Conservation (phyloP, 495 filamentous ascomycete species). For the Tuber magnatum region DNA sequence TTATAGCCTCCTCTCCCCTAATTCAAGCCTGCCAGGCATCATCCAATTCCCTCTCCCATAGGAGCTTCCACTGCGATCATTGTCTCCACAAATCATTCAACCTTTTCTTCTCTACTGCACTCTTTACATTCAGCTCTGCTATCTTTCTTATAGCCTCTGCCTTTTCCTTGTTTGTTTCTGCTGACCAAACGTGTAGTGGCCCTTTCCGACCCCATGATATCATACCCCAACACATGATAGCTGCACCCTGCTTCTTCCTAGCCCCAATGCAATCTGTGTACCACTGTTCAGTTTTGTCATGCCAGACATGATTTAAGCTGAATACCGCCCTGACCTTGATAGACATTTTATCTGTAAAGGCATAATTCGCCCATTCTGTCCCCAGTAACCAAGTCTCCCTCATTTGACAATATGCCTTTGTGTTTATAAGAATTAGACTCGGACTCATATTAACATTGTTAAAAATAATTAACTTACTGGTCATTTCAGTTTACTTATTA, state of each 20-base stretch:
- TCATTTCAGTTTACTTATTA: too few species aligned
- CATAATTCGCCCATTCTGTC: background rate
- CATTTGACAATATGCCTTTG: too few species aligned
- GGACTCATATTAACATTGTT: too few species aligned
- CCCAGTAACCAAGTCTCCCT: background rate
- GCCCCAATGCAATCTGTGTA: background rate
- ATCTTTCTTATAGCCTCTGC: background rate
- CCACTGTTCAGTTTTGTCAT: background rate
- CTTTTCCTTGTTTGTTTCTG: slow-evolving; percentile 6
- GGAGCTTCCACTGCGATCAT: too few species aligned
- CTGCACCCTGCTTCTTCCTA: background rate
- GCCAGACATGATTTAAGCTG: background rate
- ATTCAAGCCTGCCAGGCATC: too few species aligned
- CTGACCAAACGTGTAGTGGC: background rate
- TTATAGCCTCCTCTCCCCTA: too few species aligned
- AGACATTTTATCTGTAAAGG: background rate
- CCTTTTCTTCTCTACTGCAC: too few species aligned
- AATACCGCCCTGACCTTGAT: background rate
- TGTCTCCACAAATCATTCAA: too few species aligned
- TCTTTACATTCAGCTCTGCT: too few species aligned
- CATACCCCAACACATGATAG: slow-evolving; percentile 6
- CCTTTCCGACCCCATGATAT: slow-evolving; percentile 3
- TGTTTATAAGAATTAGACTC: too few species aligned
- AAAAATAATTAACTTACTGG: too few species aligned
- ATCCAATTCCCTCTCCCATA: too few species aligned